Conservation (phyloP, 495 filamentous ascomycete species). For the Lophiostoma macrostomum region DNA sequence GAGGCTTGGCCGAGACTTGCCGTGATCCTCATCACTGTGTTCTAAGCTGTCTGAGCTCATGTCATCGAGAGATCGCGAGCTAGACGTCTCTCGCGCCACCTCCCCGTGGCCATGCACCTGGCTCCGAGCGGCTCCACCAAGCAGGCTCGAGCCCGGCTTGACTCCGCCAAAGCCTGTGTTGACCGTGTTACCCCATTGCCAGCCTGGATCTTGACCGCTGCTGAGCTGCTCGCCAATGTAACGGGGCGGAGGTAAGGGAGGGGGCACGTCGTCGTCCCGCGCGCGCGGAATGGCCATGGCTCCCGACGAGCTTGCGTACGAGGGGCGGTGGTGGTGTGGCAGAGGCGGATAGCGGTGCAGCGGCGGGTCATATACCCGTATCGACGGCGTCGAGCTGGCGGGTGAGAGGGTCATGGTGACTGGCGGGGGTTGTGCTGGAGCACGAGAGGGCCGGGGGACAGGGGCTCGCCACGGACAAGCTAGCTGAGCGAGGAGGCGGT, state of each 20-base stretch:
- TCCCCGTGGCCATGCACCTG: conserved; percentile 8
- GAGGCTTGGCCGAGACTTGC: conserved; percentile 18
- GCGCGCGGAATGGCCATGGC: conserved; percentile 58
- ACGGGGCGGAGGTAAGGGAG: conserved; percentile 62
- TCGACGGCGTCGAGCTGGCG: conserved; percentile 30
- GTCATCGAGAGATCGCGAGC: conserved; percentile 21
- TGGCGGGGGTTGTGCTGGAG: background rate
- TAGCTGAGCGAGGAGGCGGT: background rate
- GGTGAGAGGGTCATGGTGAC: conserved; percentile 32
- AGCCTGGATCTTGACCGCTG: conserved; percentile 58
- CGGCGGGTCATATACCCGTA: conserved; percentile 38
- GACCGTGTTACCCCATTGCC: conserved; percentile 58
- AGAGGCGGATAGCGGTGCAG: conserved; percentile 28
- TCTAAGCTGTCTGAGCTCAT: conserved; percentile 30
- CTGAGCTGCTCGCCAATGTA: conserved; percentile 52
- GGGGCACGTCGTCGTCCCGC: conserved; percentile 52
- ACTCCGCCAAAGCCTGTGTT: conserved; percentile 47
- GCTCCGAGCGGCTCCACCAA: conserved; percentile 38
- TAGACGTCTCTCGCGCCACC: conserved; percentile 6
- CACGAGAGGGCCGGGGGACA: too few species aligned
- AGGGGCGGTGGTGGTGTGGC: conserved; percentile 33
- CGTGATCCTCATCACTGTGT: conserved; percentile 23
- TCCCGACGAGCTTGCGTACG: conserved; percentile 22
- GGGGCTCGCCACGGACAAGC: conserved; percentile 21
- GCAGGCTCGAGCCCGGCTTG: conserved; percentile 54